Conservation (phyloP, 2,329 filamentous ascomycete species). For the Sporothrix inflata region DNA sequence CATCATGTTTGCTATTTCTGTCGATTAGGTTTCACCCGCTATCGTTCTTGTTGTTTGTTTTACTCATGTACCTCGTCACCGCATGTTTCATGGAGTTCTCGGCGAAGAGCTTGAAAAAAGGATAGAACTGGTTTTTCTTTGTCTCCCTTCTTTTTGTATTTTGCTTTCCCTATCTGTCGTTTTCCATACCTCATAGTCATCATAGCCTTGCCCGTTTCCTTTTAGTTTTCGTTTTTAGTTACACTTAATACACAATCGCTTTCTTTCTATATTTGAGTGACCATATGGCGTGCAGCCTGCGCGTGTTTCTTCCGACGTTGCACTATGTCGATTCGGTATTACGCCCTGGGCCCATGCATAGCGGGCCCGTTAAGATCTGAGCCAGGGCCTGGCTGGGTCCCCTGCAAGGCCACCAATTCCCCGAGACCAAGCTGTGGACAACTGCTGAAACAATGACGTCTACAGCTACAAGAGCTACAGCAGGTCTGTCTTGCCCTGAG, state of each 20-base stretch:
- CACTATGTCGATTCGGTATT: not conserved
- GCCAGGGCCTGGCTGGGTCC: too few species aligned
- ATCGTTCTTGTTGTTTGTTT: not conserved
- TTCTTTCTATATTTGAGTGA: not conserved
- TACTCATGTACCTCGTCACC: not conserved
- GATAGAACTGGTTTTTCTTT: not conserved
- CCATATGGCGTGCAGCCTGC: not conserved
- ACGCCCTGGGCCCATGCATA: not conserved
- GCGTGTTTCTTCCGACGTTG: not conserved
- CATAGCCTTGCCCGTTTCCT: not conserved
- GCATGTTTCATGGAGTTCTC: not conserved
- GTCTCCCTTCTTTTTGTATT: not conserved
- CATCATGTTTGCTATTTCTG: not conserved
- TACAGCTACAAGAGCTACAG: not conserved
- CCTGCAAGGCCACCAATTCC: not conserved
- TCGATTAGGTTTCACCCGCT: not conserved
- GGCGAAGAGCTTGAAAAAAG: not conserved
- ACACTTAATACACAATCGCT: not conserved
- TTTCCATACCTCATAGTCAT: not conserved
- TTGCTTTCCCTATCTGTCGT: not conserved
- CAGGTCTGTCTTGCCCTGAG: not conserved
- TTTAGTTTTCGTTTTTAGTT: not conserved
- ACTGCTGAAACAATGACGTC: not conserved
- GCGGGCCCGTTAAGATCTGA: not conserved
- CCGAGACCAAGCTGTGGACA: not conserved